Evolutionary conservation across 305 asterid genomes (phyloP).

Genomic region (Lippia alba): DNA sequence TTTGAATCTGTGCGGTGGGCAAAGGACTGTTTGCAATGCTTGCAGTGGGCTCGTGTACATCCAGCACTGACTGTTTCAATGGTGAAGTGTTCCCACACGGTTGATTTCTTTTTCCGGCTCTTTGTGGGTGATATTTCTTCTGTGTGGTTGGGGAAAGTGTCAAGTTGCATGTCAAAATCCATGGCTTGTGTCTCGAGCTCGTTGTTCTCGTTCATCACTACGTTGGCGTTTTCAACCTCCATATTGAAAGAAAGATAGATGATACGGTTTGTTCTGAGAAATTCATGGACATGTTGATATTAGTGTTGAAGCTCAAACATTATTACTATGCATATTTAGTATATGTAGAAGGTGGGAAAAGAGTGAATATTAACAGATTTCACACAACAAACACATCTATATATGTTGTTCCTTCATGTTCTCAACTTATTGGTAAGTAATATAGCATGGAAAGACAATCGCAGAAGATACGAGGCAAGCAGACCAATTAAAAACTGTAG

Average conservation of each 20-base stretch:
- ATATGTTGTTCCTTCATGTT: too few relatives aligned
- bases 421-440: too few relatives aligned
- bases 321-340: too few relatives aligned
- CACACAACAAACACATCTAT: too few relatives aligned
- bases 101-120: slow-evolving; percentile 93
- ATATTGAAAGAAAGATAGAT: slow-evolving; percentile 33
- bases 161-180: slow-evolving; percentile 57
- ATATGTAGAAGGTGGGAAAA: too few relatives aligned
- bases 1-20: slow-evolving; percentile 92
- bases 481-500: too few relatives aligned
- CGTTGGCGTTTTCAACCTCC: slow-evolving; percentile 53
- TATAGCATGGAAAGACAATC: too few relatives aligned
- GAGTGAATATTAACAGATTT: too few relatives aligned
- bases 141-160: slow-evolving; percentile 43
- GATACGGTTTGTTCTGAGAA: slow-evolving; percentile 29
- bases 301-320: not conserved
- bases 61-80: slow-evolving; percentile 75
- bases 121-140: slow-evolving; percentile 53
- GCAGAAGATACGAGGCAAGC: too few relatives aligned
- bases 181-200: slow-evolving; percentile 54
- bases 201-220: slow-evolving; percentile 52
- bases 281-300: not conserved
- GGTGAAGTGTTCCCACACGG: slow-evolving; percentile 98
- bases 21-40: slow-evolving; percentile 93
- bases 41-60: slow-evolving; percentile 84